Evolutionary conservation across 371 early-diverging fungal species (phyloP).

Genomic region (Choanephora cucurbitarum): DNA sequence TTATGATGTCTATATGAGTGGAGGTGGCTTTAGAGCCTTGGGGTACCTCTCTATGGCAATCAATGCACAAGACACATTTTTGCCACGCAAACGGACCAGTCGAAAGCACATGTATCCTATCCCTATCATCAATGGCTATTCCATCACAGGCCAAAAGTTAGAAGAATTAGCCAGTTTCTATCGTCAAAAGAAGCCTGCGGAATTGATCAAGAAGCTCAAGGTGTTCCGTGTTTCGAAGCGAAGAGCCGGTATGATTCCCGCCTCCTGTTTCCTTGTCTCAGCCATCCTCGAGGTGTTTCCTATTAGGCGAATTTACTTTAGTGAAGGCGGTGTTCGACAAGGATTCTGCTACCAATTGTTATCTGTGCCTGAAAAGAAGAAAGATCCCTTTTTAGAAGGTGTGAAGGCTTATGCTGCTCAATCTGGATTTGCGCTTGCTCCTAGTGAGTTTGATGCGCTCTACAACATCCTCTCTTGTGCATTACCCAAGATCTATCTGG

Average conservation of each 20-base stretch:
- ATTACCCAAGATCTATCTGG: conserved; percentile 35
- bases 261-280: conserved; percentile 57
- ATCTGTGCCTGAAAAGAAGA: conserved; percentile 42
- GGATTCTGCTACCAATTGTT: conserved; percentile 58
- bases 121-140: conserved; percentile 64
- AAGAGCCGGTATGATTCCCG: conserved; percentile 62
- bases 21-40: conserved; percentile 63
- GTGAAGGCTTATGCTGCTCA: conserved; percentile 47
- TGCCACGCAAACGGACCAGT: conserved; percentile 15
- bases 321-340: conserved; percentile 67
- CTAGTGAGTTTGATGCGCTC: conserved; percentile 40
- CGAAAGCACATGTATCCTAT: conserved; percentile 52
- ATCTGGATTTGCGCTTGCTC: conserved; percentile 24
- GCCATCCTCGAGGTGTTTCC: conserved; percentile 55
- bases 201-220: conserved; percentile 36
- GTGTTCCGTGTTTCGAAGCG: conserved; percentile 62
- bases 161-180: conserved; percentile 37
- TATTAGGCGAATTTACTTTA: conserved; percentile 52
- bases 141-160: conserved; percentile 44
- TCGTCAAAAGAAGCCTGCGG: conserved; percentile 31
- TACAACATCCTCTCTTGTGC: conserved; percentile 32
- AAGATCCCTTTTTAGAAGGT: conserved; percentile 58
- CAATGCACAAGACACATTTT: conserved; percentile 11
- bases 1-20: conserved; percentile 58
- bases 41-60: conserved; percentile 63